Base-by-base conservation (phyloP, 2,329 filamentous ascomycete species). In the Scopulariopsis brevicaulis region DNA sequence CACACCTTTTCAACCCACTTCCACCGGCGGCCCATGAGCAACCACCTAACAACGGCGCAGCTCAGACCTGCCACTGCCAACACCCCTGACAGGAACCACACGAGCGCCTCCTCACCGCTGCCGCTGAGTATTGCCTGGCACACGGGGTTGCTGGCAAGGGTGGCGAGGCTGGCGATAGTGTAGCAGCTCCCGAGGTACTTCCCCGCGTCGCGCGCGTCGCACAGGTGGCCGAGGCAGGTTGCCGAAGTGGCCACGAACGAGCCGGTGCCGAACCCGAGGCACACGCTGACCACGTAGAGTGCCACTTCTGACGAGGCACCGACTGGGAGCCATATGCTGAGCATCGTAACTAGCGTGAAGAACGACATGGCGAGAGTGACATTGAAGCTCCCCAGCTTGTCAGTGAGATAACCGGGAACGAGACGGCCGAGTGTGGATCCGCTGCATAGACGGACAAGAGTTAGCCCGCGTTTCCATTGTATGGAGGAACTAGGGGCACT, bases 181-280 rank as follows among this genome's bases (percentile, higher is more conserved):
- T 68, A 69, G 8, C 60, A 65, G 4, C 61, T 65, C 2, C 68
- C 67, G 4, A 70, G 59, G 62, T 67, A 69, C 11, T 66, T 69
- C 4, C 88, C 89, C 63, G 92, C 94, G 54, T 90, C 78, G 56
- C 85, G 78, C 4, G 87, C 86, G 37, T 85, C 82, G 68, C 89
- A 95, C 14, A 94, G 77, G 70, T 93, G 89, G 1, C 88, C 87
- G 1, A 95, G 79, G 64, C 89, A 93, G 0, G 94, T 89, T 0
- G 90, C 90, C 0, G 86, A 86, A 34, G 95, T 70, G 1, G 82
- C 84, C 62, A 96, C 86, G 64, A 91, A 92, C 62, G 82, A 85
- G 4, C 90, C 90, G 57, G 84, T 89, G 0, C 84, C 85, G 64
- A 95, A 90, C 1, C 90, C 90, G 68, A 95, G 93, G 14, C 66